Evolutionary conservation across 2,329 filamentous ascomycete genomes (phyloP), one percentile per base, ranked within the genome.

Genomic region (Xenosphaeropsis pyriputrescens): DNA sequence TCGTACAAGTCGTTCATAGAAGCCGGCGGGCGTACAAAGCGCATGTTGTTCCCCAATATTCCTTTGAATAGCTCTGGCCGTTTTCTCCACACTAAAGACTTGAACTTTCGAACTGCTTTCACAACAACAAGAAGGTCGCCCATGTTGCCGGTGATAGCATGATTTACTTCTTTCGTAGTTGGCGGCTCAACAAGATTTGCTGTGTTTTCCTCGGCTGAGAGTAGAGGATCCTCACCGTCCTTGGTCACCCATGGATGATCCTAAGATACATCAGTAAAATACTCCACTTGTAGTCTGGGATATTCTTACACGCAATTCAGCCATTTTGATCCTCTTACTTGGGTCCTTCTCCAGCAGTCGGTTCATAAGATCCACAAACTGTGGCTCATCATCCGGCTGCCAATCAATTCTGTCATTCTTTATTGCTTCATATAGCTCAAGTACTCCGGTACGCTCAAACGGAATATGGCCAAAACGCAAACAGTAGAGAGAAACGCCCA

Each of bases 401-500:
- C 89, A 63, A 13, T 67, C 57, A 1, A 80, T 59, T 3, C 72
- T 58, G 31, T 93, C 79, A 19, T 67, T 72, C 46, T 80, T 80
- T 58, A 98, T 96, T 5, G 85, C 76, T 41, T 93, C 79, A 54
- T 93, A 96, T 44, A 96, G 73, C 36, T 94, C 88, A 39, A 95
- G 65, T 42, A 95, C 76, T 14, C 75, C 77, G 5, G 72, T 65
- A 39, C 79, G 73, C 50, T 88, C 80, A 52, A 96, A 98, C 0
- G 91, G 91, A 43, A 98, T 79, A 36, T 65, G 69, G 22, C 91
- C 91, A 51, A 93, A 96, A 43, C 82, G 78, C 30, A 98, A 68
- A 56, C 91, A 98, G 56, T 89, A 96, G 2, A 98, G 65, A 2
- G 88, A 93, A 7, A 95, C 79, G 6, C 91, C 91, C 89, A 96